Conservation (phyloP, 1,284 basidiomycete genomes). For the Kalmanozyma brasiliensis region DNA sequence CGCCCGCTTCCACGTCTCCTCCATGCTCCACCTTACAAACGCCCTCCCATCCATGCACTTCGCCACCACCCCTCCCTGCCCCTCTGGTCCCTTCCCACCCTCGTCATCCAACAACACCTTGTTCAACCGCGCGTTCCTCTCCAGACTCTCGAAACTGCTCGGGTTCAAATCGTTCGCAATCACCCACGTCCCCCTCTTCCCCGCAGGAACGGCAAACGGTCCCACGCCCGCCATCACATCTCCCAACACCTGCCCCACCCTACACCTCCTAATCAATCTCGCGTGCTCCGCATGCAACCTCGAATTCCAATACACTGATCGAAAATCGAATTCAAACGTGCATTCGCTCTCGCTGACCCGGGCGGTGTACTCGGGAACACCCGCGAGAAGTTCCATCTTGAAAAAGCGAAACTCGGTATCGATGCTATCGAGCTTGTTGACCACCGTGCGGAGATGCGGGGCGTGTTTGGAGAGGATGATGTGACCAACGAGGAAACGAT, state of each 20-base stretch:
- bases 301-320: constrained; percentile 97
- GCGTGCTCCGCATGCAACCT: constrained; percentile 90
- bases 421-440: constrained; percentile 93
- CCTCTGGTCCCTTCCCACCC: not conserved
- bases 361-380: constrained; percentile 84
- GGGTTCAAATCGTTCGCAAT: constrained; percentile 96
- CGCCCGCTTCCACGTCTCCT: constrained; percentile 39
- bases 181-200: constrained; percentile 80
- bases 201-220: constrained; percentile 93
- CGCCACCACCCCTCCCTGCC: constrained; percentile 29
- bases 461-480: constrained; percentile 75
- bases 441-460: constrained; percentile 81
- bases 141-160: constrained; percentile 80
- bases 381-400: constrained; percentile 95
- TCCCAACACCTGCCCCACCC: constrained; percentile 76
- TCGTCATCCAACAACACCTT: constrained; percentile 34
- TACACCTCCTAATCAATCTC: constrained; percentile 79
- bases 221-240: constrained; percentile 98
- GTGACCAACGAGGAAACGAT: constrained; percentile 88
- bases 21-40: constrained; percentile 48
- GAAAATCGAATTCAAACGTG: constrained; percentile 91
- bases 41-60: constrained; percentile 57
- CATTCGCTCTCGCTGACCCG: constrained; percentile 74
- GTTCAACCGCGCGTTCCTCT: constrained; percentile 50
- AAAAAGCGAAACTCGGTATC: constrained; percentile 91